Evolutionary conservation across 2,329 filamentous ascomycete species (phyloP), one percentile per base, ranked within the genome.

Genomic region (Epichloe gansuensis): DNA sequence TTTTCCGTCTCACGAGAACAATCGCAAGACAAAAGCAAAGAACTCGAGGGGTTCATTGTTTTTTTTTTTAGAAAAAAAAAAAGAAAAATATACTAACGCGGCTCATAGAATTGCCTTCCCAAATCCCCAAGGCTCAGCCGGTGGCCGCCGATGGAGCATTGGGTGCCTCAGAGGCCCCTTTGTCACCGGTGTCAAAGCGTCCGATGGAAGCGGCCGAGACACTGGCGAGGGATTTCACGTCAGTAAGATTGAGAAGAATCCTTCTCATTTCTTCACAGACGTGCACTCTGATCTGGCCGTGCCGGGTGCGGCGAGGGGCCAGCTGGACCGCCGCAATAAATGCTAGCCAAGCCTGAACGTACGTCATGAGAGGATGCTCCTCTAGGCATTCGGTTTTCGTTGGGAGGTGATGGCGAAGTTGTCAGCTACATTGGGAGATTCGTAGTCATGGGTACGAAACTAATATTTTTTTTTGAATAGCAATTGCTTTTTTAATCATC

Each of bases 251-350:
- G 74, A 79, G 63, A 63, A 64, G 37, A 71, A 78, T 59, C 76
- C 77, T 0, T 55, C 57, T 5, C 67, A 59, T 12, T 80, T 79
- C 69, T 78, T 78, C 60, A 69, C 74, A 39, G 77, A 80, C 58
- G 67, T 72, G 2, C 77, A 80, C 64, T 76, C 75, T 5, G 69
- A 62, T 56, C 60, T 69, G 28, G 75, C 71, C 37, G 63, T 74
- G 7, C 69, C 74, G 34, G 77, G 77, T 54, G 77, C 75, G 49
- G 70, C 76, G 37, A 68, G 77, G 52, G 77, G 75, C 7, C 77
- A 80, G 63, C 59, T 76, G 4, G 8, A 47, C 23, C 31, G 17
- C 17, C 15, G 35, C 5, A 42, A 28, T n/a, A 17, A n/a, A 17
- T 52, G 50, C 38, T 55, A 25, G 57, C 54, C 31, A 48, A 43